Percentiles rank a stretch among this genome's conserved stretches.
These are phyloP conservation scores for Leishmania braziliensis DNA, from an alignment of 208 protist species.

Conservation along the genomic window DNA sequence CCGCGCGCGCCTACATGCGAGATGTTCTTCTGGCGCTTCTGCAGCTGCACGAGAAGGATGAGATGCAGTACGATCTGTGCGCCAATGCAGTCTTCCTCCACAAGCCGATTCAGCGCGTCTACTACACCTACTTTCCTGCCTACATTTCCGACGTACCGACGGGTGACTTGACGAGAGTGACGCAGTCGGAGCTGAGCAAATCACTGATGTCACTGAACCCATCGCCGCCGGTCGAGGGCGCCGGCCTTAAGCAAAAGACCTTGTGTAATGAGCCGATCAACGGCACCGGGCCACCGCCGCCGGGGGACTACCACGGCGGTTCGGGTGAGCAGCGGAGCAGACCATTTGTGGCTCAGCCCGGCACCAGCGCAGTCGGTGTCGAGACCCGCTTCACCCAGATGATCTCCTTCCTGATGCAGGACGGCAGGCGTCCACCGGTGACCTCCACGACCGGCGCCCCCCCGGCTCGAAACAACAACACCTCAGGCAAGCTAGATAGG, in stretches of 20 bases:
- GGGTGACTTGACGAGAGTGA: constrained; percentile 42
- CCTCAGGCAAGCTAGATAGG: background rate
- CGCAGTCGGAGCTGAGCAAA: constrained; percentile 34
- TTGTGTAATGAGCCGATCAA: constrained; percentile 22
- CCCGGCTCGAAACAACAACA: background rate
- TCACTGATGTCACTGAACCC: constrained; percentile 41
- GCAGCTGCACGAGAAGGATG: constrained; percentile 72
- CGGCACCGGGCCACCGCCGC: background rate
- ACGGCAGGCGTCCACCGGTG: background rate
- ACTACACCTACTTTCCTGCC: constrained; percentile 68
- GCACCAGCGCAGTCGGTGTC: background rate
- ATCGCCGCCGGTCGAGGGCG: constrained; percentile 6
- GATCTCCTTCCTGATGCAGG: background rate
- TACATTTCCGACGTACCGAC: constrained; percentile 79
- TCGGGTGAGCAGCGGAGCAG: background rate
- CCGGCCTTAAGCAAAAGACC: background rate
- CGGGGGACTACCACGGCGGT: background rate
- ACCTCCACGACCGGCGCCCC: background rate
- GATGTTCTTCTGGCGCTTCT: constrained; percentile 81
- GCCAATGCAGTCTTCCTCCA: constrained; percentile 67
- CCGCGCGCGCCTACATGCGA: constrained; percentile 67
- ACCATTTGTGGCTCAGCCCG: background rate
- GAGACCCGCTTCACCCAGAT: background rate
- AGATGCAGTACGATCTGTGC: constrained; percentile 77
- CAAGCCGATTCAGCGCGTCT: constrained; percentile 48